Evolutionary conservation across 2,329 filamentous ascomycete genomes (phyloP).

Genomic region (Curvularia sp.): DNA sequence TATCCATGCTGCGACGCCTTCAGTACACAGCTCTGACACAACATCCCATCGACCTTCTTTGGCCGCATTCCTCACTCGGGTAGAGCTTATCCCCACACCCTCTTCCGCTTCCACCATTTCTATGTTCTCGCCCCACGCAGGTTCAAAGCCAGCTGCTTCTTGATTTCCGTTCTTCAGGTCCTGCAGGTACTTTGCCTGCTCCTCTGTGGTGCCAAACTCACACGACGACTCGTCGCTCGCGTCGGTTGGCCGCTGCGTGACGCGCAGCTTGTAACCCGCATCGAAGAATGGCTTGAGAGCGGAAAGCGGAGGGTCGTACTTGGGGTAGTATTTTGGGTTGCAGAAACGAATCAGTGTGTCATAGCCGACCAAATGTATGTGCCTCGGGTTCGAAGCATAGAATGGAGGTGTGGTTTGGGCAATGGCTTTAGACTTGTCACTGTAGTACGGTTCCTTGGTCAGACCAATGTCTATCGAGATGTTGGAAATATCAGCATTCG

Average conservation of each 20-base stretch:
- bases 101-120: constrained; percentile 63
- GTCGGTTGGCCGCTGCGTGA: constrained; percentile 64
- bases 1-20: constrained; percentile 66
- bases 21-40: constrained; percentile 63
- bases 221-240: constrained; percentile 53
- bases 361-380: constrained; percentile 76
- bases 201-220: constrained; percentile 64
- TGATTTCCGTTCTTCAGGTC: constrained; percentile 57
- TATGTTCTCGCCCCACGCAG: constrained; percentile 66
- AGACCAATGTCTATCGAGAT: constrained; percentile 69
- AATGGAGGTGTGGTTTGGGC: constrained; percentile 47
- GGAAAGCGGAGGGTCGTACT: constrained; percentile 55
- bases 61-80: constrained; percentile 67
- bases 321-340: constrained; percentile 72
- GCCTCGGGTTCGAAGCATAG: constrained; percentile 52
- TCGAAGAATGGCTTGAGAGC: constrained; percentile 70
- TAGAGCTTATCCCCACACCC: constrained; percentile 62
- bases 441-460: constrained; percentile 75
- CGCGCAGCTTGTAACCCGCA: constrained; percentile 64
- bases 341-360: constrained; percentile 78
- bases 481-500: constrained; percentile 17
- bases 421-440: constrained; percentile 71
- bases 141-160: constrained; percentile 61
- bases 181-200: constrained; percentile 64
- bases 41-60: constrained; percentile 55